Evolutionary conservation across 345 rosid species (phyloP).

Genomic region (Populus deltoides): DNA sequence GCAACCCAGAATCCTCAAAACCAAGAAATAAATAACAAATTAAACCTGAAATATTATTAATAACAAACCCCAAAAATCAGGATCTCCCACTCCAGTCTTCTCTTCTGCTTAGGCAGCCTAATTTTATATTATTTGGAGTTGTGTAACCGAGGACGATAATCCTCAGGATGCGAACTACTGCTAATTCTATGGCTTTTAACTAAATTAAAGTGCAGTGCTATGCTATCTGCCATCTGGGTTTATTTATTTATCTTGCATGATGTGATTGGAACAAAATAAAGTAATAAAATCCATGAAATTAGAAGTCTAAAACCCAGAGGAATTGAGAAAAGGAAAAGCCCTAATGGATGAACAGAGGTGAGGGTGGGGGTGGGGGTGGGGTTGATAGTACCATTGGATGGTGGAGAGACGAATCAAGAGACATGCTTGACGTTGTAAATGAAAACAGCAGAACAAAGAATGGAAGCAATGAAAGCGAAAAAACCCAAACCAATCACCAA

Average conservation of each 20-base stretch:
- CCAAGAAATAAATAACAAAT: background rate
- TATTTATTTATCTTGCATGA: background rate
- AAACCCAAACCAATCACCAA: constrained; percentile 65
- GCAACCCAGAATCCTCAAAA: background rate
- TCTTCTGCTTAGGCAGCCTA: background rate
- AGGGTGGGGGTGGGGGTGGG: background rate
- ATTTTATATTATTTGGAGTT: background rate
- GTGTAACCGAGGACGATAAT: background rate
- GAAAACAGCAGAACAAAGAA: constrained; percentile 85
- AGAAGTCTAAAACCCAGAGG: background rate
- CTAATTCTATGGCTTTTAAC: background rate
- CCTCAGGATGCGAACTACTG: no score
- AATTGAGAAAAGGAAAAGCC: background rate
- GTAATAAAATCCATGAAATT: background rate
- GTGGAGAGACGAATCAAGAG: constrained; percentile 20
- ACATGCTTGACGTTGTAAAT: constrained; percentile 55
- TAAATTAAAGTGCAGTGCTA: background rate
- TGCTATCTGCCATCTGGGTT: background rate
- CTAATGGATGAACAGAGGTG: background rate
- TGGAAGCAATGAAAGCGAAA: constrained; percentile 59
- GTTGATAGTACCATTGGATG: background rate
- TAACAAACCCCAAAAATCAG: background rate
- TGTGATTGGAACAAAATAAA: background rate
- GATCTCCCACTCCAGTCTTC: background rate
- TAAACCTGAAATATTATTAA: background rate